A percentile compares a stretch with the other conserved stretches of the same genome.
These are phyloP conservation scores for Lunasporangiospora selenospora DNA, from an alignment of 192 early-diverging fungal genomes.

Conservation along the genomic window DNA sequence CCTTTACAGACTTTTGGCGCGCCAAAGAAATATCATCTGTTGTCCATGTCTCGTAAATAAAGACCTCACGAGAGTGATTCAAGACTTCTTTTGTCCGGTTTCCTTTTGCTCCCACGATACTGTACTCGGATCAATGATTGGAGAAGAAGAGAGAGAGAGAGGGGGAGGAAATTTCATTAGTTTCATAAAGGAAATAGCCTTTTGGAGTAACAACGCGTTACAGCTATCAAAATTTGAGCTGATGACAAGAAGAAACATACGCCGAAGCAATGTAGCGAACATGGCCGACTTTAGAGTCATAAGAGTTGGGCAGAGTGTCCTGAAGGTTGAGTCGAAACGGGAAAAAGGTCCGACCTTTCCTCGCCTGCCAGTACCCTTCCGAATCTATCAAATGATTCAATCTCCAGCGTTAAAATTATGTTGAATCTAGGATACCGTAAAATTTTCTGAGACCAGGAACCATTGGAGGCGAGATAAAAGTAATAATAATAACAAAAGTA, in stretches of 20 bases:
- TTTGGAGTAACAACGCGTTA: too few species aligned
- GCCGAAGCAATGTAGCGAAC: slow-evolving; percentile 39
- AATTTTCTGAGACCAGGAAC: too few species aligned
- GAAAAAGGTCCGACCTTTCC: slow-evolving; percentile 43
- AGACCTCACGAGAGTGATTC: slow-evolving; percentile 43
- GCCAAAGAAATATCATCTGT: slow-evolving; percentile 38
- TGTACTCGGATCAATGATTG: too few species aligned
- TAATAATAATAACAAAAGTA: too few species aligned
- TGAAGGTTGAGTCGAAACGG: slow-evolving; percentile 45
- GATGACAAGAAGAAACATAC: slow-evolving; percentile 35
- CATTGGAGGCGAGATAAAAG: too few species aligned
- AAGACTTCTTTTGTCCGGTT: slow-evolving; percentile 32
- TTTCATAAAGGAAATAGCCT: too few species aligned
- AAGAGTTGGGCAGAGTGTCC: slow-evolving; percentile 32
- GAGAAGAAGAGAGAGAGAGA: too few species aligned
- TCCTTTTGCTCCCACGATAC: slow-evolving; percentile 27
- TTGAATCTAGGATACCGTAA: too few species aligned
- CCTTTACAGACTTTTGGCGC: slow-evolving; percentile 34
- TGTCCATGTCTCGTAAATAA: slow-evolving; percentile 46
- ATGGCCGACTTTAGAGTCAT: slow-evolving; percentile 42
- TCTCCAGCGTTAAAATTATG: not conserved
- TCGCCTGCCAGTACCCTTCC: slow-evolving; percentile 36
- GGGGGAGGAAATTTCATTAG: too few species aligned
- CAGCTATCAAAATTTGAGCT: too few species aligned
- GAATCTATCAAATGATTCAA: too few species aligned